A percentile compares a stretch with the other conserved stretches of the same genome.
phyloP scores from a whole-genome alignment of 768 basidiomycete species.

The Russula griseocarnosa region DNA sequence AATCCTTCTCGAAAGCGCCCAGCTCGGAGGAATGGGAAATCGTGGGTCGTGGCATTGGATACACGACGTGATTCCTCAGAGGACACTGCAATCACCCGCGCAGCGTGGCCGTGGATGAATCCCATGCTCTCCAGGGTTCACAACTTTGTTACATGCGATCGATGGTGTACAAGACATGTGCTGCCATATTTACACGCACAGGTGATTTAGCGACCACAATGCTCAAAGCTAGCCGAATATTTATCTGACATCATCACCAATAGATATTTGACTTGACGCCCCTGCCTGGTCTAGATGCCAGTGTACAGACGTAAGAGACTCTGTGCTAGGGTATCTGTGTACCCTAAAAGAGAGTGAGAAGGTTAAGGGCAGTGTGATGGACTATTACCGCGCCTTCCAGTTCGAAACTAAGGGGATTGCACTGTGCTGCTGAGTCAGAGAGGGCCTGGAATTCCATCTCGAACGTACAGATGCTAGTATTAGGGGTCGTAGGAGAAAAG shows the following conservation, averaged over 20 bases:
- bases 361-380: slow-evolving; percentile 19
- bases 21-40: slow-evolving; percentile 13
- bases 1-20: slow-evolving; percentile 27
- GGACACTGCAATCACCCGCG: slow-evolving; percentile 25
- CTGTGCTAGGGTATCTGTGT: slow-evolving; percentile 20
- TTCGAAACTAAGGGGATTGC: neutral
- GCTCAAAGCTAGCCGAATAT: slow-evolving; percentile 23
- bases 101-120: slow-evolving; percentile 25
- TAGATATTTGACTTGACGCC: slow-evolving; percentile 21
- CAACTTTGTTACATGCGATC: slow-evolving; percentile 22
- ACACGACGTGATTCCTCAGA: slow-evolving; percentile 22
- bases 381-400: slow-evolving; percentile 20
- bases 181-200: slow-evolving; percentile 21
- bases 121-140: slow-evolving; percentile 28
- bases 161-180: slow-evolving; percentile 28
- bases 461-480: neutral
- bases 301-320: slow-evolving; percentile 31
- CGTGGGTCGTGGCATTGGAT: slow-evolving; percentile 21
- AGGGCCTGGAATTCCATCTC: slow-evolving; percentile 30
- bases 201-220: slow-evolving; percentile 18
- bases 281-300: slow-evolving; percentile 22
- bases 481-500: neutral
- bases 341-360: slow-evolving; percentile 10
- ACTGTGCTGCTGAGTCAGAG: slow-evolving; percentile 4
- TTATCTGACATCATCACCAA: slow-evolving; percentile 26